Evolutionary conservation across 306 rosid genomes (phyloP).

Genomic region (Hippophae gyantsensis): DNA sequence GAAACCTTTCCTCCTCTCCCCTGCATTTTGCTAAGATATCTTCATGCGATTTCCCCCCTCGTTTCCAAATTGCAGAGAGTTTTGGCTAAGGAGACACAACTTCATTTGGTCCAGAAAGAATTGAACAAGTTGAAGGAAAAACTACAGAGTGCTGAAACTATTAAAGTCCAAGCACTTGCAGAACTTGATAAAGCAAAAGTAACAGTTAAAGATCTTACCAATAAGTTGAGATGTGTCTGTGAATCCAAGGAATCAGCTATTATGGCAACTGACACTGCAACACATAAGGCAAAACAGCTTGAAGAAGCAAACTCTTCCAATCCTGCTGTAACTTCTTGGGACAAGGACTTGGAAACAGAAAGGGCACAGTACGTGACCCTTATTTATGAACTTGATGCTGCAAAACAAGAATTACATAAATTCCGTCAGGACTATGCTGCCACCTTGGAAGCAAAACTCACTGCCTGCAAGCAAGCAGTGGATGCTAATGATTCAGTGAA

Average conservation of each 20-base stretch:
- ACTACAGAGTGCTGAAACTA: constrained; percentile 71
- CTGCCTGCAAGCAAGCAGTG: constrained; percentile 48
- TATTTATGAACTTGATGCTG: constrained; percentile 66
- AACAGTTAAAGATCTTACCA: constrained; percentile 51
- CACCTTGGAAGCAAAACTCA: constrained; percentile 43
- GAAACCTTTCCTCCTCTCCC: too few relatives aligned
- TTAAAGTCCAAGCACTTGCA: constrained; percentile 64
- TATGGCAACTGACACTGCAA: constrained; percentile 58
- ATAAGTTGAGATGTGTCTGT: constrained; percentile 43
- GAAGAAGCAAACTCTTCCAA: constrained; percentile 41
- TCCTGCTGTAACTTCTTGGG: constrained; percentile 44
- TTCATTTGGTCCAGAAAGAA: constrained; percentile 69
- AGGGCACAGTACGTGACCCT: constrained; percentile 49
- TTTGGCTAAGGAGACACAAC: constrained; percentile 75
- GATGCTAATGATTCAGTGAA: constrained; percentile 58
- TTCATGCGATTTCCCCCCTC: constrained; percentile 10
- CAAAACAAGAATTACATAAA: constrained; percentile 67
- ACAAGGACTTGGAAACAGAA: constrained; percentile 62
- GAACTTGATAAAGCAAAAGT: constrained; percentile 72
- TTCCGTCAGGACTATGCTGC: constrained; percentile 69
- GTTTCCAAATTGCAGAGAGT: constrained; percentile 50
- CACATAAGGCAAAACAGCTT: constrained; percentile 48
- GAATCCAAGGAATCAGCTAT: constrained; percentile 63
- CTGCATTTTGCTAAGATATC: too few relatives aligned
- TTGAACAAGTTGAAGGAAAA: constrained; percentile 77